Evolutionary conservation across 2,329 filamentous ascomycete species (phyloP), one percentile per base, ranked within the genome.

Genomic region (Aspergillus sp.): DNA sequence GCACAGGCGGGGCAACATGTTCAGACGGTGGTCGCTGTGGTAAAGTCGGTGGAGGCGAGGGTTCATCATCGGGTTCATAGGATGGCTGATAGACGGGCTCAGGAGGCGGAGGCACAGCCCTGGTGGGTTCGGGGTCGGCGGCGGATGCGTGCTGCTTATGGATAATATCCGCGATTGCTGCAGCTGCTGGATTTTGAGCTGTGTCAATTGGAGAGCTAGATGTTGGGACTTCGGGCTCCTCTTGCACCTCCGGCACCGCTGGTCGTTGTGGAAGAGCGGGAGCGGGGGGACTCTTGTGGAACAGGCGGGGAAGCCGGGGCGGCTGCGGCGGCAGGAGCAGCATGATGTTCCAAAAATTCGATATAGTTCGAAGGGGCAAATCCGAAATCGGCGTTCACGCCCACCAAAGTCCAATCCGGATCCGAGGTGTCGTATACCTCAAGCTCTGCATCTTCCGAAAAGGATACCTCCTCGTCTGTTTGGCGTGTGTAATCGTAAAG

Each of bases 361-460:
- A 97, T 95, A 65, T 98, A 98, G 68, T 97, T 98, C 47, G 91
- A 81, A 4, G 93, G 93, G 42, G 88, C 93, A 67, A 98, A 98
- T 39, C 93, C 93, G 71, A 83, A 98, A 53, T 96, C 89, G 42
- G 81, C 81, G 54, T 90, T 83, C 36, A 85, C 73, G 12, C 91
- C 90, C 28, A 95, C 91, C 39, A 98, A 74, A 50, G 93, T 95
- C 93, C 93, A 98, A 69, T 98, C 93, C 10, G 89, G 88, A 66
- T 98, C 93, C 5, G 89, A 86, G 7, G 78, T 84, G 67, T 98
- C 93, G 69, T 88, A 97, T 38, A 98, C 87, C 48, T 86, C 75
- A 39, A 98, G 77, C 36, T 81, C 70, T 33, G 86, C 83, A 62
- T 95, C 90, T 72, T 98, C 93, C 39, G 88, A 80, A 64, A 98